These are phyloP conservation scores for Xylariaceae sp. DNA, from an alignment of 2,329 filamentous ascomycete species.

Conservation along the genomic window DNA sequence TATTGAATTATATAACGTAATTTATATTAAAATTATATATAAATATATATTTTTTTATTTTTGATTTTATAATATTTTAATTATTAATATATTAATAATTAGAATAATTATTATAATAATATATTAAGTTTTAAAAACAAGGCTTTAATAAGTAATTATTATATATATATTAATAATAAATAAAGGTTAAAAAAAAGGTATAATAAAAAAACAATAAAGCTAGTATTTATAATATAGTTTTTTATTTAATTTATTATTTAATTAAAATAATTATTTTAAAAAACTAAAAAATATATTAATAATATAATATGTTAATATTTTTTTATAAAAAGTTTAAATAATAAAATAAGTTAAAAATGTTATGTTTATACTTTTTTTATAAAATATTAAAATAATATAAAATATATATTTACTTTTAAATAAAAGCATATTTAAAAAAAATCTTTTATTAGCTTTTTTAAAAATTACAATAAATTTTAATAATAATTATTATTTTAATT, in stretches of 20 bases:
- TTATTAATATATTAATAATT: neutral
- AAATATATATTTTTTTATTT: neutral
- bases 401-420: neutral
- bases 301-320: neutral
- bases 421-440: neutral
- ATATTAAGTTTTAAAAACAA: neutral
- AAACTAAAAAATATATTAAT: neutral
- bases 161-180: neutral
- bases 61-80: neutral
- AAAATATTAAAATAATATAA: constrained; percentile 1
- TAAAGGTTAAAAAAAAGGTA: neutral
- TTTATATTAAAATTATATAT: constrained; percentile 4
- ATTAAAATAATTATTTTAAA: neutral
- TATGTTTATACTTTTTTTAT: neutral
- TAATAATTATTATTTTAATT: neutral
- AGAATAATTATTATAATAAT: neutral
- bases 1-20: constrained; percentile 3
- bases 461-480: neutral
- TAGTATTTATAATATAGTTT: no score
- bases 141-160: no score
- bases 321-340: constrained; percentile 1
- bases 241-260: neutral
- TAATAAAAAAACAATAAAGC: neutral
- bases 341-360: neutral
- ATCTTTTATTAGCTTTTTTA: neutral